phyloP scores from a whole-genome alignment of 2,329 filamentous ascomycete species.

The Trichophyton schoenleinii region DNA sequence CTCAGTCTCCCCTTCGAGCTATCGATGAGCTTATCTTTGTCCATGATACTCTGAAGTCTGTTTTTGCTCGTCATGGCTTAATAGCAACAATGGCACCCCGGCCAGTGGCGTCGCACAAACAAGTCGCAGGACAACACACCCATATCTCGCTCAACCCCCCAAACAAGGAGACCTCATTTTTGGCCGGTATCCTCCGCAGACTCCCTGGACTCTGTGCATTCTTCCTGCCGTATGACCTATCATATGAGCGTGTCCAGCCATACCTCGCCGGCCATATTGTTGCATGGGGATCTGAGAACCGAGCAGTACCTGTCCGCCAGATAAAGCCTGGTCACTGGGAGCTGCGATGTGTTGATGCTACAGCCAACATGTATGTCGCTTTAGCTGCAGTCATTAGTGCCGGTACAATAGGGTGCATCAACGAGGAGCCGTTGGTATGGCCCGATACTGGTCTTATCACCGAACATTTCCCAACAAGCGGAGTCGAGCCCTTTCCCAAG shows the following conservation, averaged over 20 bases:
- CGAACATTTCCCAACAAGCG: not conserved
- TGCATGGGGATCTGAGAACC: conserved; percentile 15
- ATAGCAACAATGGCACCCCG: conserved; percentile 15
- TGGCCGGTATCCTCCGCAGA: conserved; percentile 10
- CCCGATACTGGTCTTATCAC: not conserved
- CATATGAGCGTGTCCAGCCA: conserved; percentile 9
- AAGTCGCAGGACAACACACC: conserved; percentile 7
- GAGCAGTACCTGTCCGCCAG: conserved; percentile 14
- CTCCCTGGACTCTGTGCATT: conserved; percentile 11
- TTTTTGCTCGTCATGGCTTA: conserved; percentile 12
- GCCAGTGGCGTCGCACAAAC: conserved; percentile 4
- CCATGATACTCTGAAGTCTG: conserved; percentile 11
- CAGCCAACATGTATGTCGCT: conserved; percentile 17
- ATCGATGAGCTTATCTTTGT: conserved; percentile 14
- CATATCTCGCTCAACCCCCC: conserved; percentile 14
- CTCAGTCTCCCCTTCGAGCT: conserved; percentile 13
- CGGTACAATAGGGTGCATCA: not conserved
- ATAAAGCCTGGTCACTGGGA: conserved; percentile 17
- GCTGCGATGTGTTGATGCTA: conserved; percentile 15
- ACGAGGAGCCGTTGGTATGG: not conserved
- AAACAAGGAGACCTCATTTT: conserved; percentile 7
- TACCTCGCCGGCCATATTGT: conserved; percentile 9
- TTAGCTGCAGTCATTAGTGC: conserved; percentile 10
- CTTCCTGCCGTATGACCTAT: conserved; percentile 10
- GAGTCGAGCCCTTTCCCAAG: not conserved